phyloP scores from a whole-genome alignment of 768 basidiomycete species.

The Boletellus ananiceps region DNA sequence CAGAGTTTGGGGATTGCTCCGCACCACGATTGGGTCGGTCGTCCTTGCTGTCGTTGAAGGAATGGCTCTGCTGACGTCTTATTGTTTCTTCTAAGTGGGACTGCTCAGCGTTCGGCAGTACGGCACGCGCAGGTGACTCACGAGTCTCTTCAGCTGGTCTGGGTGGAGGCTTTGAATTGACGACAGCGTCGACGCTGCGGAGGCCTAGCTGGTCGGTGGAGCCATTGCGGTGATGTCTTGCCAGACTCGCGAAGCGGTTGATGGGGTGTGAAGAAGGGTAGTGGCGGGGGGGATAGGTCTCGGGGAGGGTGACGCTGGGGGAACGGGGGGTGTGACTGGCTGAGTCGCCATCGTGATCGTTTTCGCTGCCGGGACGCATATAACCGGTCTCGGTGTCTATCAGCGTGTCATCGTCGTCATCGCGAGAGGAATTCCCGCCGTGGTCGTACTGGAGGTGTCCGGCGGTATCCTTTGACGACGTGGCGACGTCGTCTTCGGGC shows the following conservation, averaged over 20 bases:
- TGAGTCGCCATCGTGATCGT: constrained; percentile 46
- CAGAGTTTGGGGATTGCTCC: constrained; percentile 19
- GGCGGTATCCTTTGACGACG: constrained; percentile 36
- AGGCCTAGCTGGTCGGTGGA: constrained; percentile 60
- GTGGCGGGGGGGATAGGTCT: constrained; percentile 32
- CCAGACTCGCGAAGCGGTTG: constrained; percentile 33
- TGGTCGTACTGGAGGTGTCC: constrained; percentile 36
- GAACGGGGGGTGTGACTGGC: constrained; percentile 66
- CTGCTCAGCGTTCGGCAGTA: constrained; percentile 16
- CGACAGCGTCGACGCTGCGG: constrained; percentile 52
- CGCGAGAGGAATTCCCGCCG: constrained; percentile 35
- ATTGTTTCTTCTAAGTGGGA: constrained; percentile 14
- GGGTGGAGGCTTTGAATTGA: constrained; percentile 42
- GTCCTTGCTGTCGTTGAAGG: constrained; percentile 8
- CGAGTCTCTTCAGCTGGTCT: constrained; percentile 25
- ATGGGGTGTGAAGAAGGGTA: constrained; percentile 30
- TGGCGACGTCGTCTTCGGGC: constrained; percentile 56
- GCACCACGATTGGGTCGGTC: constrained; percentile 2
- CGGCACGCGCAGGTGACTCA: constrained; percentile 19
- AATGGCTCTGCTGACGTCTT: constrained; percentile 20
- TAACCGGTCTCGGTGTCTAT: constrained; percentile 38
- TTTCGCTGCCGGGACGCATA: constrained; percentile 30
- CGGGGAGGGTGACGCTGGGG: constrained; percentile 57
- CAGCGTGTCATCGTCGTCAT: constrained; percentile 44
- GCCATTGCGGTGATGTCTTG: constrained; percentile 52